Conservation (phyloP, 1,284 basidiomycete species). For the Apiotrichum sp. region DNA sequence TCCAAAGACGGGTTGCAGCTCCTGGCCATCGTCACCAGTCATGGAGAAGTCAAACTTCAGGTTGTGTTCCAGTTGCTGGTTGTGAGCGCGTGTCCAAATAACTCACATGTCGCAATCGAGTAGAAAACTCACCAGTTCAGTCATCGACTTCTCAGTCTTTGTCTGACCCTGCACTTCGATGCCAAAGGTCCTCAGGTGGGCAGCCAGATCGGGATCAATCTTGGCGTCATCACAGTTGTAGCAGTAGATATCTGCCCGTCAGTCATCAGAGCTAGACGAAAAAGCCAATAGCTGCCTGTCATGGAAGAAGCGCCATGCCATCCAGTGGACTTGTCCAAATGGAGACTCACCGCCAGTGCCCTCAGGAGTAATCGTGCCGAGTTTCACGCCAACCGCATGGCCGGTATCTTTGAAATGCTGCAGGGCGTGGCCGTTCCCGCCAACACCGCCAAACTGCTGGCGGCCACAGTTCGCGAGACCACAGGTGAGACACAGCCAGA, state of each 20-base stretch:
- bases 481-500: constrained; percentile 93
- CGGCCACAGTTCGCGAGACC: constrained; percentile 93
- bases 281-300: no score
- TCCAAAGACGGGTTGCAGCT: constrained; percentile 82
- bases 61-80: constrained; percentile 93
- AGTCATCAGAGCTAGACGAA: neutral
- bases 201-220: constrained; percentile 68
- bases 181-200: constrained; percentile 74
- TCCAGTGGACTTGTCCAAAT: neutral
- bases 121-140: constrained; percentile 65
- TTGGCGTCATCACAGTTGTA: constrained; percentile 86
- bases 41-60: constrained; percentile 91
- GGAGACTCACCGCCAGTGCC: constrained; percentile 66
- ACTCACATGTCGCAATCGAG: neutral
- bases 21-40: constrained; percentile 80
- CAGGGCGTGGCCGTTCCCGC: constrained; percentile 87
- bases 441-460: constrained; percentile 73
- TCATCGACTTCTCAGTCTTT: constrained; percentile 97
- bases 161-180: constrained; percentile 76
- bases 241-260: constrained; percentile 71
- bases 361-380: constrained; percentile 95
- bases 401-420: constrained; percentile 68
- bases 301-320: no score
- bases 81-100: constrained; percentile 1
- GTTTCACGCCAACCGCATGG: constrained; percentile 84